Evolutionary conservation across 2,329 filamentous ascomycete genomes (phyloP).

Genomic region (Neophaeococcomyces aloes): DNA sequence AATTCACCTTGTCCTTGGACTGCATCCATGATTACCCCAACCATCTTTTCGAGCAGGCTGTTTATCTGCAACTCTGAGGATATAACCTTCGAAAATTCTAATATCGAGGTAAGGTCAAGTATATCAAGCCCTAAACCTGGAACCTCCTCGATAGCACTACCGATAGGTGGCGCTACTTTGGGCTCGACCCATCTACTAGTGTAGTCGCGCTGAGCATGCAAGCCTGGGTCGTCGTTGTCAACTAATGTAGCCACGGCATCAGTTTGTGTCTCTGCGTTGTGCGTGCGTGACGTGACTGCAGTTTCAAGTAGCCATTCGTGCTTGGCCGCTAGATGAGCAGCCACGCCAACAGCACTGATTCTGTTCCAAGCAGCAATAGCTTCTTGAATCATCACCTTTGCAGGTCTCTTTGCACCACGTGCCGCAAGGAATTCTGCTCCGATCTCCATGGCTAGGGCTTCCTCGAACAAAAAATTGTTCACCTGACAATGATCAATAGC

Average conservation of each 20-base stretch:
- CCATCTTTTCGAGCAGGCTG: slow-evolving; percentile 52
- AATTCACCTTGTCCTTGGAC: slow-evolving; percentile 49
- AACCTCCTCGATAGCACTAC: slow-evolving; percentile 14
- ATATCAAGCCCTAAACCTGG: slow-evolving; percentile 43
- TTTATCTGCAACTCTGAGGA: slow-evolving; percentile 56
- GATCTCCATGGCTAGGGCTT: slow-evolving; percentile 50
- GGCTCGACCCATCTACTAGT: slow-evolving; percentile 20
- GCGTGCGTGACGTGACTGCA: slow-evolving; percentile 39
- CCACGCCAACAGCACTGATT: slow-evolving; percentile 50
- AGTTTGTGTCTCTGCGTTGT: slow-evolving; percentile 50
- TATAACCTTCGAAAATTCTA: slow-evolving; percentile 55
- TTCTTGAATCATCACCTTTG: slow-evolving; percentile 47
- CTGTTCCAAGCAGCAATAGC: slow-evolving; percentile 49
- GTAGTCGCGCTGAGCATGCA: slow-evolving; percentile 24
- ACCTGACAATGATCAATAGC: slow-evolving; percentile 52
- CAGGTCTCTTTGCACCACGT: slow-evolving; percentile 48
- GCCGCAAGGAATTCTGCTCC: slow-evolving; percentile 50
- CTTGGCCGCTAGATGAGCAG: slow-evolving; percentile 45
- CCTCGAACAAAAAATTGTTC: slow-evolving; percentile 48
- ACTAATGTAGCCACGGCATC: slow-evolving; percentile 24
- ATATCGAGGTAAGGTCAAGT: slow-evolving; percentile 52
- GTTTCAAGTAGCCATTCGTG: slow-evolving; percentile 52
- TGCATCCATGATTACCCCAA: slow-evolving; percentile 53
- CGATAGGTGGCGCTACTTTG: slow-evolving; percentile 12
- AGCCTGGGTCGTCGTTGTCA: slow-evolving; percentile 25